Conservation (phyloP, 805 yeast genomes). For the Sporopachydermia quercuum region DNA sequence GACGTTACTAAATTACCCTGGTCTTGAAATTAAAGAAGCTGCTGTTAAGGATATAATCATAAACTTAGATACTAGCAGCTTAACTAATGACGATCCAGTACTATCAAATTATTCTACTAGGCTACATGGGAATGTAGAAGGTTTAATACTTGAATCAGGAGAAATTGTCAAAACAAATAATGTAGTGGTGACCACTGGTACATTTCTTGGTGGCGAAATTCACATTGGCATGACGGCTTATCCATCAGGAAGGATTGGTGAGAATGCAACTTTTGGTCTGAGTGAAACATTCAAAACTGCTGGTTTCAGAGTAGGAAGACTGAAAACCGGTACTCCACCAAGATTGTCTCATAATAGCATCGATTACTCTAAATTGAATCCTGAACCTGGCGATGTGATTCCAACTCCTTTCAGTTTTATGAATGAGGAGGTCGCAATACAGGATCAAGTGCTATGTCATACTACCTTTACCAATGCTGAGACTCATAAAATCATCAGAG, state of each 20-base stretch:
- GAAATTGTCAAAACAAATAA: conserved; percentile 39
- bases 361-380: conserved; percentile 43
- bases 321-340: conserved; percentile 97
- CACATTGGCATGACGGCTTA: conserved; percentile 70
- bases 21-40: conserved; percentile 49
- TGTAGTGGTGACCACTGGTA: conserved; percentile 89
- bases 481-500: conserved; percentile 53
- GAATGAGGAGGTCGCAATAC: conserved; percentile 51
- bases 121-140: conserved; percentile 35
- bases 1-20: conserved; percentile 37
- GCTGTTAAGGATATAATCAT: conserved; percentile 77
- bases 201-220: conserved; percentile 87
- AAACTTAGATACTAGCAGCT: conserved; percentile 19
- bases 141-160: conserved; percentile 64
- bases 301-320: conserved; percentile 74
- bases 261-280: conserved; percentile 79
- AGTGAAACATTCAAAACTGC: conserved; percentile 61
- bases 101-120: conserved; percentile 19
- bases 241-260: conserved; percentile 93
- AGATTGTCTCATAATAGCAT: conserved; percentile 62
- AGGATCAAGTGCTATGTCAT: conserved; percentile 52
- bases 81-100: conserved; percentile 3
- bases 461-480: conserved; percentile 65
- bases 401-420: conserved; percentile 85
- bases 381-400: conserved; percentile 68